These are phyloP conservation scores for Fonsecaea pugnacius DNA, from an alignment of 2,329 filamentous ascomycete species.

Conservation along the genomic window DNA sequence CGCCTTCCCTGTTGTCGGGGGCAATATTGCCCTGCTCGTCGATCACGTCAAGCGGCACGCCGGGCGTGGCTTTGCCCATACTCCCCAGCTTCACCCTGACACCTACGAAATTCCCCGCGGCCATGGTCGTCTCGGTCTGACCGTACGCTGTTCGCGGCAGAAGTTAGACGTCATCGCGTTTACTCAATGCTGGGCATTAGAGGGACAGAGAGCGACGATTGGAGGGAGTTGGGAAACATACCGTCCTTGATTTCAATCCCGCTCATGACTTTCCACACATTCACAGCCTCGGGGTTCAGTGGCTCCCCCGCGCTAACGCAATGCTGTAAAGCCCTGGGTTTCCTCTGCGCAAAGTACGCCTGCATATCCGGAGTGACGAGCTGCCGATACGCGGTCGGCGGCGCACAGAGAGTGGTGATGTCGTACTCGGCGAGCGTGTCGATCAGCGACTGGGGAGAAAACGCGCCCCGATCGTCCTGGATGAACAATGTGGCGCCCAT, in stretches of 20 bases:
- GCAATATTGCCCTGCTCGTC: constrained; percentile 39
- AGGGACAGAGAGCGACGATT: no score
- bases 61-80: constrained; percentile 46
- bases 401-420: constrained; percentile 48
- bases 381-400: constrained; percentile 46
- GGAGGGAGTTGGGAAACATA: no score
- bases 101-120: constrained; percentile 45
- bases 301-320: constrained; percentile 47
- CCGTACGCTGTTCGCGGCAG: constrained; percentile 38
- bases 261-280: constrained; percentile 42
- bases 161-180: no score
- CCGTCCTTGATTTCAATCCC: constrained; percentile 45
- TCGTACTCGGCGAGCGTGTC: constrained; percentile 43
- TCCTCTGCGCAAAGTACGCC: constrained; percentile 34
- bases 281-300: constrained; percentile 45
- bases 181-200: no score
- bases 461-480: constrained; percentile 44
- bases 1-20: constrained; percentile 41
- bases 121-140: constrained; percentile 47
- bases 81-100: constrained; percentile 41
- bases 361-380: constrained; percentile 42
- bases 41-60: constrained; percentile 44
- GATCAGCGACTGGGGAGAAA: constrained; percentile 40
- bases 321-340: constrained; percentile 41
- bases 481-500: constrained; percentile 47